phyloP scores from a whole-genome alignment of 805 yeast genomes.

The Metschnikowia henanensis region DNA sequence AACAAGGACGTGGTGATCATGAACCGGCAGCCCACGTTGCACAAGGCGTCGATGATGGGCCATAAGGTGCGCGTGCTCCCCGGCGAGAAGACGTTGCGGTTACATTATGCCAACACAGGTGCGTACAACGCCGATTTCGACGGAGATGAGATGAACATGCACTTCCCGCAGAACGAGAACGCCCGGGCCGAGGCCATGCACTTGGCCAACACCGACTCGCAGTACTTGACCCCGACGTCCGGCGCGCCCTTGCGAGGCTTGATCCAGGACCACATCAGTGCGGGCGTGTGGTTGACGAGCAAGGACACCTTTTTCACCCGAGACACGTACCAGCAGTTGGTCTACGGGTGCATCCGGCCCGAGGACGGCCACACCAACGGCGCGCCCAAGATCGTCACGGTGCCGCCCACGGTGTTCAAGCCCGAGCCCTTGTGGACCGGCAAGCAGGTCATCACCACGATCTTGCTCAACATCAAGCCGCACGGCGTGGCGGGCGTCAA shows the following conservation, averaged over 20 bases:
- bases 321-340: slow-evolving; percentile 89
- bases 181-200: slow-evolving; percentile 96
- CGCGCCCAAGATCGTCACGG: slow-evolving; percentile 59
- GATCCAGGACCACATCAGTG: slow-evolving; percentile 98
- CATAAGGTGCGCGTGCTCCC: slow-evolving; percentile 96
- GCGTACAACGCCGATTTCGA: slow-evolving; percentile 99
- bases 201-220: slow-evolving; percentile 96
- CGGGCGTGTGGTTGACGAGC: slow-evolving; percentile 97
- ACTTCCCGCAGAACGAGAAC: slow-evolving; percentile 96
- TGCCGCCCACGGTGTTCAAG: slow-evolving; percentile 86
- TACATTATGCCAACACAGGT: slow-evolving; percentile 98
- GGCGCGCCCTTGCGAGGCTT: slow-evolving; percentile 98
- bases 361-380: slow-evolving; percentile 95
- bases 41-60: slow-evolving; percentile 99
- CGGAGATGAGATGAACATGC: slow-evolving; percentile 99
- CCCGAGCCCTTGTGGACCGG: slow-evolving; percentile 98
- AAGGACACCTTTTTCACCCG: slow-evolving; percentile 90
- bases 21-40: slow-evolving; percentile 99
- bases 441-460: slow-evolving; percentile 93
- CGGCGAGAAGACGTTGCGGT: slow-evolving; percentile 92
- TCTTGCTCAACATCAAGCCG: slow-evolving; percentile 85
- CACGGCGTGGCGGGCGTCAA: slow-evolving; percentile 88
- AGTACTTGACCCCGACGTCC: slow-evolving; percentile 96
- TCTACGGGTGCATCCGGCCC: slow-evolving; percentile 93
- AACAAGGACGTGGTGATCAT: slow-evolving; percentile 94